Evolutionary conservation across 768 basidiomycete genomes (phyloP).

Genomic region (Russula earlei): DNA sequence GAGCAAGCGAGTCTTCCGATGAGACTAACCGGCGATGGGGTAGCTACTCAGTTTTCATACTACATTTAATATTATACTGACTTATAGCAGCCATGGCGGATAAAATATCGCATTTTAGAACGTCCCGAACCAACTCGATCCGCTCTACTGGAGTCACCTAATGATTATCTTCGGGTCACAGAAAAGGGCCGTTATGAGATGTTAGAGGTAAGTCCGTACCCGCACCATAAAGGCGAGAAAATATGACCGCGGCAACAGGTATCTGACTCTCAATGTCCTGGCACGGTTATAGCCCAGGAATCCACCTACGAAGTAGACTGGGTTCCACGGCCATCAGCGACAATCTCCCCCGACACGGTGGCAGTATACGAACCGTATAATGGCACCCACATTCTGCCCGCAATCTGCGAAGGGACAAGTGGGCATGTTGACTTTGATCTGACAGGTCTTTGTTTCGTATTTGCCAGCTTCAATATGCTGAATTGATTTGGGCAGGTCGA

Average conservation of each 20-base stretch:
- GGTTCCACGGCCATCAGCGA: slow-evolving; percentile 70
- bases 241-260: slow-evolving; percentile 40
- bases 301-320: slow-evolving; percentile 65
- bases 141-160: slow-evolving; percentile 45
- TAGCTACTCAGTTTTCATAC: slow-evolving; percentile 31
- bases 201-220: slow-evolving; percentile 34
- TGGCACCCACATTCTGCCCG: slow-evolving; percentile 61
- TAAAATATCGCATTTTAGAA: slow-evolving; percentile 58
- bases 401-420: slow-evolving; percentile 75
- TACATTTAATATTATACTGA: not conserved
- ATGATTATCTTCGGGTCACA: slow-evolving; percentile 65
- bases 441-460: slow-evolving; percentile 37
- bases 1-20: slow-evolving; percentile 67
- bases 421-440: slow-evolving; percentile 82
- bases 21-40: slow-evolving; percentile 84
- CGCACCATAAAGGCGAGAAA: not conserved
- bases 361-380: slow-evolving; percentile 54
- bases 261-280: slow-evolving; percentile 77
- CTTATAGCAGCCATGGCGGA: slow-evolving; percentile 66
- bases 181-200: slow-evolving; percentile 72
- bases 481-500: slow-evolving; percentile 41
- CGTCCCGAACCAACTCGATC: slow-evolving; percentile 33
- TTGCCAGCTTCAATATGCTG: not conserved
- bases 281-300: slow-evolving; percentile 50
- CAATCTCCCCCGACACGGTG: slow-evolving; percentile 48